A percentile compares a stretch with the other conserved stretches of the same genome.
These are phyloP conservation scores for Fusarium subtropicale DNA, from an alignment of 2,329 filamentous ascomycete genomes.

Conservation along the genomic window DNA sequence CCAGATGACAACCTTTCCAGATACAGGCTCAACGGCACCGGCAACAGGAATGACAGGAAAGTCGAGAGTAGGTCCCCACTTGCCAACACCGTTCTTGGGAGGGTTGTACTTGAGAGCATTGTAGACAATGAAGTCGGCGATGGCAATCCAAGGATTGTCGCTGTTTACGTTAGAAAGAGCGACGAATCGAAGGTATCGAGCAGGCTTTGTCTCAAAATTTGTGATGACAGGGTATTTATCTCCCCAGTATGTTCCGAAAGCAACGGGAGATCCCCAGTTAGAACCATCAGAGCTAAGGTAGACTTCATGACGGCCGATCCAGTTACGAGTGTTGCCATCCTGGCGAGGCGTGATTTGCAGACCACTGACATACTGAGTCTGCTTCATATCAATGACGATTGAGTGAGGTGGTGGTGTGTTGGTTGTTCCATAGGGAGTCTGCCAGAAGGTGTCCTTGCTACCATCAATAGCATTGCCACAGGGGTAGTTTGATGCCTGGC, in stretches of 20 bases:
- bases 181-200: conserved; percentile 36
- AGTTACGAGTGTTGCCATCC: conserved; percentile 27
- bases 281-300: conserved; percentile 34
- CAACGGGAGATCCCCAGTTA: conserved; percentile 33
- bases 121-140: conserved; percentile 35
- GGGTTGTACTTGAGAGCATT: conserved; percentile 33
- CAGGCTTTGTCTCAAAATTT: conserved; percentile 40
- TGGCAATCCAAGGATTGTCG: conserved; percentile 33
- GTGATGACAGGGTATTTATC: conserved; percentile 32
- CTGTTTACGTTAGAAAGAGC: conserved; percentile 23
- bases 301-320: conserved; percentile 32
- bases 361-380: conserved; percentile 31
- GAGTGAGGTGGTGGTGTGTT: conserved; percentile 30
- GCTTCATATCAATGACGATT: conserved; percentile 36
- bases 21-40: conserved; percentile 35
- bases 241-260: conserved; percentile 36
- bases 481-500: conserved; percentile 19
- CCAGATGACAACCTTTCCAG: conserved; percentile 36
- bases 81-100: conserved; percentile 26
- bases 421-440: conserved; percentile 31
- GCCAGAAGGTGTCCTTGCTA: conserved; percentile 33
- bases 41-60: conserved; percentile 40
- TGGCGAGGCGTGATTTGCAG: conserved; percentile 32
- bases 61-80: conserved; percentile 37
- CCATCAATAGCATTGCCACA: conserved; percentile 36